Base-by-base conservation (phyloP, 1,139 yeast species). In the Suhomyces kunorum region DNA sequence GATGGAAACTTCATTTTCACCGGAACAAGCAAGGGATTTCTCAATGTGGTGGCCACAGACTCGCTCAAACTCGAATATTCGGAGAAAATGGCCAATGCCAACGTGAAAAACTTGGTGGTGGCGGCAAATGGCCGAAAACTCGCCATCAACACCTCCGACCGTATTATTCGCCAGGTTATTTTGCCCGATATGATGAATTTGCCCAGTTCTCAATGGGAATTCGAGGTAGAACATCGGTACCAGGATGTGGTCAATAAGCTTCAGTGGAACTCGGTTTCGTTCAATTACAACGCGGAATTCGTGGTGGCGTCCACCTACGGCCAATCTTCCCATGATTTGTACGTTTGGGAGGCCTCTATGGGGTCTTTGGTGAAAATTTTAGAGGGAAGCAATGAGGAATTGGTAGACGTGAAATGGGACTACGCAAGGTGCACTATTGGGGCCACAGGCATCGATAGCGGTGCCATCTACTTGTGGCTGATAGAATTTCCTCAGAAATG, bases 341-440 rank as follows among this genome's bases (percentile, higher is more conserved):
- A 89, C 59, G 78, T 92, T 45, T 90, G 98, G 98, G 98, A 92
- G 56, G 87, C 96, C 0, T 73, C 81, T 9, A 75, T 86, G 72
- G 98, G 97, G 0, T 82, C 95, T 12, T 67, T 90, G 41, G 87
- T 89, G 29, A 87, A 90, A 62, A 92, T 90, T 39, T 68, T 88
- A 30, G 97, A 90, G 61, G 96, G 97, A 1, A 87, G 96, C n/a
- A 81, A 82, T 50, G 97, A 90, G 54, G 88, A 83, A 55, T 69
- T 90, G 46, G 78, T 86, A 36, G 95, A 85, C 44, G 87, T 89
- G 33, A 86, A 81, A 54, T 90, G 96, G 95, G 88, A 90, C 56
- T 81, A 80, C 41, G 68, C 80, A 34, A 74, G 81, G 40, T 87
- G 96, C 58, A 71, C 79, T 47, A 81, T 90, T 29, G 87, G 86